Base-by-base conservation (phyloP, 805 yeast species). In the Myxozyma kluyveri region DNA sequence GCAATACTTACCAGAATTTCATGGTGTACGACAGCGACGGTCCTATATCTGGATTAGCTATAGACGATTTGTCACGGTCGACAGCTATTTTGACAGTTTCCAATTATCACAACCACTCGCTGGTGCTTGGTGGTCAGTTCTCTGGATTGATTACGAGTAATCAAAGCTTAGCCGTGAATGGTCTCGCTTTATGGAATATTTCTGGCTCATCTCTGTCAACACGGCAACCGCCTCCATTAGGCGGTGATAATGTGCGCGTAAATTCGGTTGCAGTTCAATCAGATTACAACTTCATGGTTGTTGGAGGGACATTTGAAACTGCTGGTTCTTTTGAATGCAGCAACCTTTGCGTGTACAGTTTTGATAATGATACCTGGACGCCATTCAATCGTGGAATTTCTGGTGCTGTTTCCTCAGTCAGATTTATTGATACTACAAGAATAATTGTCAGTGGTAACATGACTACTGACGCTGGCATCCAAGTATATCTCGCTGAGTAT, bases 301-400 rank as follows among this genome's bases (percentile, higher is more conserved):
- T 86, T 10, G 96, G 86, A 36, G 96, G 97, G 22, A 73, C 77
- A 39, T 88, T 86, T 64, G 76, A 74, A 19, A 65, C 72, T 19
- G 82, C 86, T 1, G 83, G 84, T 0, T 70, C 79, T 3, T 68
- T 76, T 29, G 67, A 69, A 23, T 89, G 96, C 67, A 66, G 72
- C 1, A 76, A 80, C 1, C 67, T 90, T 33, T 89, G 96, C 65
- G 69, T 83, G 32, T 87, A 79, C 64, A 83, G 83, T 61, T 66
- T 81, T 54, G 64, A 68, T 2, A 71, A 74, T 29, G 70, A 78
- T 0, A 69, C 82, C 19, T 84, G 95, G 86, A 70, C 80, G 2
- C 68, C 70, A 31, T 52, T 67, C 10, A 50, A 65, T 10, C 57
- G 59, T 18, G 62, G 74, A 4, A 47, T 78, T 2, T 59, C 68